Base-by-base conservation (phyloP, 768 basidiomycete genomes). In the Suillus bovinus region DNA sequence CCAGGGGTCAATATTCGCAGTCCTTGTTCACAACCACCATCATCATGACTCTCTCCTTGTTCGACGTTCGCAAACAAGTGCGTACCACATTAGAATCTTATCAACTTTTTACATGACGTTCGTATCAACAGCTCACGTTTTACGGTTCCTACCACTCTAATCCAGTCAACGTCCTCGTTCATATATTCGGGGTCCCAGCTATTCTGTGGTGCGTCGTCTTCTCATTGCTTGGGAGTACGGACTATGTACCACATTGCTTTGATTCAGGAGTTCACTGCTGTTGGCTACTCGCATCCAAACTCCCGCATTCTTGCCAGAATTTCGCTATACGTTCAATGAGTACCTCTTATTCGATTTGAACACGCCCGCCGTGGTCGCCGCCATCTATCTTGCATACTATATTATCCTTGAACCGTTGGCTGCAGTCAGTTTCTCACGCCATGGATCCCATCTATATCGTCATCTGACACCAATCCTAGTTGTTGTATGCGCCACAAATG, bases 101-200 rank as follows among this genome's bases (percentile, higher is more conserved):
- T 20, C 38, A 2, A 29, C 55, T 38, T 8, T 16, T 16, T 50
- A 60, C 61, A 56, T 41, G 58, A 20, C 59, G 41, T 63, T 36
- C 53, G 20, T 59, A 20, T 47, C 60, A 58, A 29, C 64, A 97
- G 94, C 83, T 98, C 70, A 81, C 88, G 29, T 96, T 96, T 81
- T 98, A 98, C 73, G 94, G 93, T 22, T 89, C 94, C 57, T 97
- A 97, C 76, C 95, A 97, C 75, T 80, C 86, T 17, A 89, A 96
- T 73, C 85, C 85, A 31, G 77, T 86, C 64, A 99, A 99, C 73
- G 77, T 98, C 66, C 74, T 83, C 60, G 93, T 98, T 64, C 96
- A 99, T 74, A 80, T 95, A 67, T 70, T 92, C 63, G 94, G 87
- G 66, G 94, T 96, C 14, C 95, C 95, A 8, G 70, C 90, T 63